A percentile compares a stretch with the other conserved stretches of the same genome.
phyloP scores from a whole-genome alignment of 2,329 filamentous ascomycete species.

The Penicillium sp. region DNA sequence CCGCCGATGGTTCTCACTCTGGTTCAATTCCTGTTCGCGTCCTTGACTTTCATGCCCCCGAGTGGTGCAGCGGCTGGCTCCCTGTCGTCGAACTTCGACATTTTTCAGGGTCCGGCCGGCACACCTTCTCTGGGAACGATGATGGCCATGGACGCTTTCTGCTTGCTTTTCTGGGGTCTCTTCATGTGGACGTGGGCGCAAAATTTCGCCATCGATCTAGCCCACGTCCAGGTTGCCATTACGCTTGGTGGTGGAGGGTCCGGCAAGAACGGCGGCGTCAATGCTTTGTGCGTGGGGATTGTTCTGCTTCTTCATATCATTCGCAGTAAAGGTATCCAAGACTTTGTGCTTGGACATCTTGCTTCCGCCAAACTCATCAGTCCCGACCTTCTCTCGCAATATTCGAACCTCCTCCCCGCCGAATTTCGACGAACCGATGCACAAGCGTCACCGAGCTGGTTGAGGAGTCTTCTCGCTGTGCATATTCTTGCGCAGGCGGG shows the following conservation, averaged over 20 bases:
- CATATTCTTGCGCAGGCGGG: slow-evolving; percentile 47
- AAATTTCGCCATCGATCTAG: slow-evolving; percentile 79
- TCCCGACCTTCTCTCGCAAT: slow-evolving; percentile 40
- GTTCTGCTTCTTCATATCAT: slow-evolving; percentile 44
- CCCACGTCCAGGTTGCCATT: slow-evolving; percentile 87
- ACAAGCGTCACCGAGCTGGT: slow-evolving; percentile 42
- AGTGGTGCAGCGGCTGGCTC: slow-evolving; percentile 69
- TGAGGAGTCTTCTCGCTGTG: slow-evolving; percentile 45
- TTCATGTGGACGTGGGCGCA: slow-evolving; percentile 83
- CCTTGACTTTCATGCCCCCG: slow-evolving; percentile 84
- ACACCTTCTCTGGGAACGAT: slow-evolving; percentile 82
- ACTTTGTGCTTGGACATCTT: slow-evolving; percentile 46
- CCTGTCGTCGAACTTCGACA: slow-evolving; percentile 75
- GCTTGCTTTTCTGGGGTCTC: slow-evolving; percentile 72
- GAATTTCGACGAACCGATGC: slow-evolving; percentile 41
- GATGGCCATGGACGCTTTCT: slow-evolving; percentile 73
- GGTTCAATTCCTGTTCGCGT: slow-evolving; percentile 87
- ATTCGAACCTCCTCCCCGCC: slow-evolving; percentile 39
- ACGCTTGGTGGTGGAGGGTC: slow-evolving; percentile 73
- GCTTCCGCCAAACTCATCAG: slow-evolving; percentile 42
- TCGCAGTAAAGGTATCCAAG: slow-evolving; percentile 44
- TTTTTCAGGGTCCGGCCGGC: slow-evolving; percentile 80
- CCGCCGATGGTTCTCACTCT: slow-evolving; percentile 80
- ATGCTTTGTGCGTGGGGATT: slow-evolving; percentile 42
- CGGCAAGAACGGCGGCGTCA: slow-evolving; percentile 44